Percentiles rank a stretch among this genome's conserved stretches.
These are phyloP conservation scores for Ophiostoma novo-ulmi DNA, from an alignment of 2,329 filamentous ascomycete genomes.

Conservation along the genomic window DNA sequence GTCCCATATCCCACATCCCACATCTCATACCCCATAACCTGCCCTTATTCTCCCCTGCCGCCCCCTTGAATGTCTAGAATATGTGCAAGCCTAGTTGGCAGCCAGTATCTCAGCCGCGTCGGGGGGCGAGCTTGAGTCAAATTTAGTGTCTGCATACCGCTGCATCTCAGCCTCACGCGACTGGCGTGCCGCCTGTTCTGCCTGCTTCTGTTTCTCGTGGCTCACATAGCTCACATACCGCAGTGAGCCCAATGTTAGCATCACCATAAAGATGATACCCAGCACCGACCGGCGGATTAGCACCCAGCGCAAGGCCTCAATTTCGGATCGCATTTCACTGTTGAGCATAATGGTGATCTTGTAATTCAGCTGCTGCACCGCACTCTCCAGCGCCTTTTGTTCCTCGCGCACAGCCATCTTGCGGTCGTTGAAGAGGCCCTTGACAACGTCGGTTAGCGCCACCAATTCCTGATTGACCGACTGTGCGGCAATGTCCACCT, in stretches of 20 bases:
- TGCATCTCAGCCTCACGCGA: constrained; percentile 42
- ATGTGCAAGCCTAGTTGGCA: constrained; percentile 41
- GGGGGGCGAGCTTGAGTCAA: constrained; percentile 43
- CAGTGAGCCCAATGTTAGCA: constrained; percentile 55
- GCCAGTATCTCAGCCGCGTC: constrained; percentile 55
- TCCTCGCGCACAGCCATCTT: constrained; percentile 89
- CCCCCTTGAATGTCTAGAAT: no score
- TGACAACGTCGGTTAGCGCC: constrained; percentile 82
- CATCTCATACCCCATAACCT: not conserved
- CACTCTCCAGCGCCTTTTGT: constrained; percentile 76
- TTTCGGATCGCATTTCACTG: constrained; percentile 85
- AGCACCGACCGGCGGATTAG: constrained; percentile 59
- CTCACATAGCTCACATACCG: constrained; percentile 55
- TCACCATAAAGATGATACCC: constrained; percentile 62
- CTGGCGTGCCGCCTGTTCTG: constrained; percentile 35
- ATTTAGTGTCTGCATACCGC: constrained; percentile 40
- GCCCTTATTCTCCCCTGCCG: no score
- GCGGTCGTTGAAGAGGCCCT: constrained; percentile 92
- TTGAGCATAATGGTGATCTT: constrained; percentile 89
- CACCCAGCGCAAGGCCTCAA: constrained; percentile 88
- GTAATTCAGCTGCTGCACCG: constrained; percentile 91
- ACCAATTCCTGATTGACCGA: constrained; percentile 76
- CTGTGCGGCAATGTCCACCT: constrained; percentile 88
- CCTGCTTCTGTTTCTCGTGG: constrained; percentile 47
- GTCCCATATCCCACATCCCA: not conserved